Base-by-base conservation (phyloP, 805 yeast species). In the Kuraishia piskuri region DNA sequence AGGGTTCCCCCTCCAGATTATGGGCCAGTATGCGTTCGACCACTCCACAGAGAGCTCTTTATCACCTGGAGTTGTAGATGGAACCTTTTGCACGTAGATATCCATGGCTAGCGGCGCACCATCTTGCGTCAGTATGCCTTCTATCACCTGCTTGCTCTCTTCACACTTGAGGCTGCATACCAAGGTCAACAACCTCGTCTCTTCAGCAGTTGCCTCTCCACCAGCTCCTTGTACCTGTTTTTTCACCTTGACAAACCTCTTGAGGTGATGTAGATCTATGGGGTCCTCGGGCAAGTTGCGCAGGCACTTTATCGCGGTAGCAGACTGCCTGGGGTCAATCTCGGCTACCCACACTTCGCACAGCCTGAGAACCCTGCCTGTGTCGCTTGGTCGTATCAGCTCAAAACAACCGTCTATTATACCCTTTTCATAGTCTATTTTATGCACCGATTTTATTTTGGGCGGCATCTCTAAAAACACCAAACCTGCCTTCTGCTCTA, bases 1-100 rank as follows among this genome's bases (percentile, higher is more conserved):
- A 0, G 96, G 95, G 62, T 91, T 90, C 0, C 98, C 98, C 59
- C 90, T 84, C 98, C 98, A 94, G 45, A 89, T 76, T 52, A 89
- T 69, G 0, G 98, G 98, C 99, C 98, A 92, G 58, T 77, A 79
- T 19, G 70, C 58, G 3, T 66, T 53, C 2, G 90, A 78, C 97
- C 97, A 91, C 46, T 72, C 70, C 1, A 67, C 55, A 22, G 86
- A 77, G 17, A 81, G 66, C n/a, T 84, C 90, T 58, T 84, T 87
- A 2, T 89, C 82, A 4, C 77, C 73, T 0, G 97, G 96, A n/a
- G 79, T 76, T 53, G 73, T 74, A 23, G 61, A 61, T 0, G 97
- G 94, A 1, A 88, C 79, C 3, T 67, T 54, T 2, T 63, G 55
- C 23, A 2, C 26, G 21, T 20, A 26, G 17, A 44, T 8, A 22